Base-by-base conservation (phyloP, 768 basidiomycete species). In the Mycena kentingensis region DNA sequence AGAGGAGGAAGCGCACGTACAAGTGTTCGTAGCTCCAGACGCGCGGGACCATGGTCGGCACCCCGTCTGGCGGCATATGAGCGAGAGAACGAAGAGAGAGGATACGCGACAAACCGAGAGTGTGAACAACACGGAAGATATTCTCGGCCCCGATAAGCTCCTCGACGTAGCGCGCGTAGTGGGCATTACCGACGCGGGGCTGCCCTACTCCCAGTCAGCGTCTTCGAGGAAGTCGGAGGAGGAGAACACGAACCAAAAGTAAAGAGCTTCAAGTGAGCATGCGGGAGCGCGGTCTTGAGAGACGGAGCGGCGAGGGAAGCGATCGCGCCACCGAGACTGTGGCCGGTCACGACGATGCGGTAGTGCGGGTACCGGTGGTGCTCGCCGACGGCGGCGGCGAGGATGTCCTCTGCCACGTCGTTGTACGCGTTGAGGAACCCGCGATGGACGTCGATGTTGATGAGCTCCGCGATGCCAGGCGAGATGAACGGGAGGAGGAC, bases 311-410 rank as follows among this genome's bases (percentile, higher is more conserved):
- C 65, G 22, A 66, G 32, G 18, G 60, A 60, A 0, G 65, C 59
- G 21, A 66, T 32, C 15, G 65, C 54, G 16, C 65, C 65, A 26
- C 64, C 65, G 16, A 63, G 51, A 13, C 57, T 60, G 47, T 66
- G 65, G 1, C 65, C 65, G 22, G 54, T 60, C 7, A 58, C 44
- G 26, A 63, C 55, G 35, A 66, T 24, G 8, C 52, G 21, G 44
- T 52, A 61, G 21, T 31, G 37, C 22, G 56, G 42, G 32, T 48
- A 43, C 5, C 32, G 7, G 11, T 31, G 1, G 12, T 46, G 51
- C 42, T 52, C 8, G 5, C 13, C 16, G 19, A 6, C 8, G 37
- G 48, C 39, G 5, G 16, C 18, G 21, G 27, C 5, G 31, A 47
- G 18, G 18, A 57, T 27, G 18, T 42, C 43, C 3, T 27, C 16